Conservation (phyloP, 1,284 basidiomycete genomes). For the Sporisorium exsertum region DNA sequence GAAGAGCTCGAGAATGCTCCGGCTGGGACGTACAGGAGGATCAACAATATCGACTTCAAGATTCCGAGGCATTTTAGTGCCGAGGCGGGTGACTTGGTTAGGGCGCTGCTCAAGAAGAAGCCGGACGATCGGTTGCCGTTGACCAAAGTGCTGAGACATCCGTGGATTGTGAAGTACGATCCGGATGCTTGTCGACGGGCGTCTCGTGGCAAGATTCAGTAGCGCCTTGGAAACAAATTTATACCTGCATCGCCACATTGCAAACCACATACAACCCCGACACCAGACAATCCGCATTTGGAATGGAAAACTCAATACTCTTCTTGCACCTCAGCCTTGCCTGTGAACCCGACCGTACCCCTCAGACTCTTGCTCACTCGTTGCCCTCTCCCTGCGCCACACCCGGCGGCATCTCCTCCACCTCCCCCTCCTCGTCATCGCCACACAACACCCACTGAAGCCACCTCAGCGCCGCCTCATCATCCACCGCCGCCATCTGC, state of each 20-base stretch:
- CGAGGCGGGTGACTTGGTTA: slow-evolving; percentile 58
- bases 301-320: no score
- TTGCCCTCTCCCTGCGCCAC: not conserved
- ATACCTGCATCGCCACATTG: slow-evolving; percentile 1
- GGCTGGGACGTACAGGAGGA: slow-evolving; percentile 59
- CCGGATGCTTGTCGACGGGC: slow-evolving; percentile 59
- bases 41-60: slow-evolving; percentile 60
- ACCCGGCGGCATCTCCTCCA: not conserved
- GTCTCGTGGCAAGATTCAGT: slow-evolving; percentile 50
- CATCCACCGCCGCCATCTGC: not conserved
- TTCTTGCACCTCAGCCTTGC: no score
- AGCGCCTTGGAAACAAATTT: not conserved
- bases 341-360: no score
- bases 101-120: slow-evolving; percentile 82
- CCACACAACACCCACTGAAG: slow-evolving; percentile 30
- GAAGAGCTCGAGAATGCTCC: slow-evolving; percentile 80
- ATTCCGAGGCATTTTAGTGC: slow-evolving; percentile 59
- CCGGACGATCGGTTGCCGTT: slow-evolving; percentile 86
- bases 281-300: no score
- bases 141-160: slow-evolving; percentile 83
- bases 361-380: not conserved
- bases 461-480: slow-evolving; percentile 16
- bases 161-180: slow-evolving; percentile 88
- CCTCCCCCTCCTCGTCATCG: not conserved
- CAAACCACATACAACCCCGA: not conserved